phyloP scores from a whole-genome alignment of 2,329 filamentous ascomycete genomes.

The Aspergillus japonicus region DNA sequence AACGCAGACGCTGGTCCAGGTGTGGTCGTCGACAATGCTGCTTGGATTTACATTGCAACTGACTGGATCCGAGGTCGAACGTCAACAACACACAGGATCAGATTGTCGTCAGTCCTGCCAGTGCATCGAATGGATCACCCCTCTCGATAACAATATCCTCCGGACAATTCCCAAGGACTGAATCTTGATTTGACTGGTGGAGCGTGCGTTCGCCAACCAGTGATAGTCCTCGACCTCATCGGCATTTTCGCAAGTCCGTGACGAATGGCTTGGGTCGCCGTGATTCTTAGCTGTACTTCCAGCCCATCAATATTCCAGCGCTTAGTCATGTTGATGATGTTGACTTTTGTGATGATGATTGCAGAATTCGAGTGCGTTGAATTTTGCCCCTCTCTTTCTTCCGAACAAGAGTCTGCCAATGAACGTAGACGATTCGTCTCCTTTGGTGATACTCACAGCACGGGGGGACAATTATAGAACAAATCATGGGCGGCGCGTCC shows the following conservation, averaged over 20 bases:
- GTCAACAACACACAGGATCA: background rate
- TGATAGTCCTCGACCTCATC: background rate
- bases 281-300: background rate
- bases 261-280: background rate
- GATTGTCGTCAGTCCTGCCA: background rate
- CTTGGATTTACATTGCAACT: background rate
- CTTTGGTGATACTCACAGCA: background rate
- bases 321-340: background rate
- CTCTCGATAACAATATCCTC: background rate
- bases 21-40: background rate
- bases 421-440: background rate
- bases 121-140: background rate
- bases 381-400: background rate
- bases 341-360: background rate
- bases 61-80: background rate
- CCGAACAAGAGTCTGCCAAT: background rate
- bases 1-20: background rate
- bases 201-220: background rate
- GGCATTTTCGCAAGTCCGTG: background rate
- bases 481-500: background rate
- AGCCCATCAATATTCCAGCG: background rate
- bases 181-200: slow-evolving; percentile 5
- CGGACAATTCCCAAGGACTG: background rate
- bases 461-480: slow-evolving; percentile 1
- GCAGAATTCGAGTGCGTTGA: background rate